A percentile compares a stretch with the other conserved stretches of the same genome.
Conservation (phyloP, 2,329 filamentous ascomycete genomes). For the Elsinoe necatrix region DNA sequence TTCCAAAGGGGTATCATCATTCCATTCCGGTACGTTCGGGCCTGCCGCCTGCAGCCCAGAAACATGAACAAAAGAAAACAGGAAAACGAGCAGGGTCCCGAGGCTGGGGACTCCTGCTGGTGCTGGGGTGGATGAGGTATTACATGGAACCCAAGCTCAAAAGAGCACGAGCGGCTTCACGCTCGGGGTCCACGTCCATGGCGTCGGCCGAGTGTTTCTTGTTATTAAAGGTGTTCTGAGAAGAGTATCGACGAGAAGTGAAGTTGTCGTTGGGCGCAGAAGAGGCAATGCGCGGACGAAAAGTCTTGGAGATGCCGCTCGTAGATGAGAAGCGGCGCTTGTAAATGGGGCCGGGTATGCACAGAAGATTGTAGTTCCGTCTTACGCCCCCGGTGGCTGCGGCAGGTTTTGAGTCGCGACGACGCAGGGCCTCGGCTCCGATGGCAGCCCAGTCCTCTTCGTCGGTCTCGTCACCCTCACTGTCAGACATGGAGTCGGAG, state of each 20-base stretch:
- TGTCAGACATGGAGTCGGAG: conserved; percentile 45
- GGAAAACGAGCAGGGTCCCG: conserved; percentile 2
- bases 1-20: conserved; percentile 10
- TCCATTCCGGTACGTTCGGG: neutral
- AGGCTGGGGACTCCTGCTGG: neutral
- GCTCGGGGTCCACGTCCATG: conserved; percentile 50
- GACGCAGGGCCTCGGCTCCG: conserved; percentile 71
- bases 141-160: conserved; percentile 65
- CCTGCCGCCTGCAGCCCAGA: neutral
- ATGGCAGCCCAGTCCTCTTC: conserved; percentile 94
- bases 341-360: conserved; percentile 16
- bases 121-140: conserved; percentile 16
- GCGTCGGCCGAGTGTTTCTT: conserved; percentile 5
- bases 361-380: conserved; percentile 20
- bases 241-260: conserved; percentile 14
- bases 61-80: conserved; percentile 12
- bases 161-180: conserved; percentile 72
- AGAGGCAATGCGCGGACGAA: conserved; percentile 15
- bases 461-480: conserved; percentile 65
- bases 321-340: conserved; percentile 16
- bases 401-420: conserved; percentile 43
- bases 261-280: conserved; percentile 9
- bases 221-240: conserved; percentile 13
- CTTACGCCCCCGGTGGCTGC: conserved; percentile 19
- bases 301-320: conserved; percentile 16